Evolutionary conservation across 257 asterid species (phyloP), one percentile per base, ranked within the genome.

Genomic region (Forsythia suspensa): DNA sequence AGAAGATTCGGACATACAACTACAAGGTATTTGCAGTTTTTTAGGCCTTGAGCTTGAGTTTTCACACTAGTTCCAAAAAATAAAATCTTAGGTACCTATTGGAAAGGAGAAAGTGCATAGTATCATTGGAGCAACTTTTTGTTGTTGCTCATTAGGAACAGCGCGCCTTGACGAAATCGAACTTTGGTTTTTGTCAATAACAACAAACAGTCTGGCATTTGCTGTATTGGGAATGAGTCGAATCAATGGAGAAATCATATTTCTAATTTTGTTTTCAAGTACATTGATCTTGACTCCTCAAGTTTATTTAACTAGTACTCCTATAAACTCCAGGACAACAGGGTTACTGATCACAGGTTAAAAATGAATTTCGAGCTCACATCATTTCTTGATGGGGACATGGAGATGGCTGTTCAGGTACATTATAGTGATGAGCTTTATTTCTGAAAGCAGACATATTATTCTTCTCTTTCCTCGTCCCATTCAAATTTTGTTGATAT

Each of bases 401-500:
- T 96, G 5, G 99, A 96, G 81, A 84, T 94, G 8, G 97, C 98
- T 18, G 95, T 96, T 83, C 98, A 94, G 99, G 99, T 96, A 79
- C 72, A 55, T 51, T 57, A n/a, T 78, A 16, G 41, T 63, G n/a
- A 2, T 44, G 34, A 38, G 8, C 37, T 44, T 63, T 52, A 21
- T 21, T 20, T 21, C 73, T 18, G 42, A 16, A 10, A 6, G 10
- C 20, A 13, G 59, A 21, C 2, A 7, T 13, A 29, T 38, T 38
- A 55, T 15, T 73, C 36, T 42, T 1, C 2, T 66, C 5, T 70
- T 38, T 20, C 36, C 67, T 21, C 5, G 10, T 34, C 21, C 79
- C 34, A 29, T 70, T 72, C 12, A 61, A n/a, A 0, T 21, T 61
- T 61, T 41, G 41, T 29, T 39, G 13, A 48, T 72, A 78, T 66